Conservation (phyloP, 2,329 filamentous ascomycete species). For the Periconia sp. region DNA sequence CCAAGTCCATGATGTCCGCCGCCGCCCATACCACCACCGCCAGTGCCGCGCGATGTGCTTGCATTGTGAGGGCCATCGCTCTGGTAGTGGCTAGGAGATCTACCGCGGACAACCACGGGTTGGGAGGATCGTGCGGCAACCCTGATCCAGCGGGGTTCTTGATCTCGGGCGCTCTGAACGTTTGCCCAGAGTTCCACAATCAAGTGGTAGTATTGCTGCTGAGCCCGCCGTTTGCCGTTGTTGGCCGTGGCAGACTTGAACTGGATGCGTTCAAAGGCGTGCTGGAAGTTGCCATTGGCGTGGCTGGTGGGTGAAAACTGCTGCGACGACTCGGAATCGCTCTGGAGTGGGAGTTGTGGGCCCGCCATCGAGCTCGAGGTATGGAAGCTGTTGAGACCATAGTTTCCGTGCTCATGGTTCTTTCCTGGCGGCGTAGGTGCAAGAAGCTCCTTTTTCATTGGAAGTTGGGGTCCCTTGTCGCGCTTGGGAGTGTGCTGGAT, state of each 20-base stretch:
- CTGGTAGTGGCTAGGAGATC: constrained; percentile 52
- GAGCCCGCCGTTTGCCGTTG: constrained; percentile 87
- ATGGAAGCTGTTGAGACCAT: constrained; percentile 48
- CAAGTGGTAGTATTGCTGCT: constrained; percentile 93
- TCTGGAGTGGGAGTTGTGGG: constrained; percentile 52
- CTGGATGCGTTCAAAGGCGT: constrained; percentile 85
- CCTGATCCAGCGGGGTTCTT: constrained; percentile 43
- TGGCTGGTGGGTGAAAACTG: constrained; percentile 43
- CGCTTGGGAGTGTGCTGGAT: constrained; percentile 92
- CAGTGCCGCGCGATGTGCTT: constrained; percentile 38
- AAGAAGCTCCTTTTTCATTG: constrained; percentile 73
- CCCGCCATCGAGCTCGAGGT: constrained; percentile 37
- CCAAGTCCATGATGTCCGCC: constrained; percentile 65
- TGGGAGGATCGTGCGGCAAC: constrained; percentile 42
- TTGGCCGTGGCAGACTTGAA: constrained; percentile 95
- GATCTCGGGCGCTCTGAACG: constrained; percentile 37
- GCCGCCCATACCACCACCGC: constrained; percentile 38
- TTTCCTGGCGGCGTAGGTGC: constrained; percentile 68
- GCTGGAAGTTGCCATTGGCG: constrained; percentile 49
- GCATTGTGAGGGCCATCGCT: constrained; percentile 53
- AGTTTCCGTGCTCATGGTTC: constrained; percentile 46
- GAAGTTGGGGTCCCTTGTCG: constrained; percentile 82
- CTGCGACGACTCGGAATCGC: constrained; percentile 35
- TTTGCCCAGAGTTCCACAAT: constrained; percentile 69
- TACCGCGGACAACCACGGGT: constrained; percentile 49